phyloP scores from a whole-genome alignment of 2,329 filamentous ascomycete species.

The Magnaporthiopsis rhizophila region DNA sequence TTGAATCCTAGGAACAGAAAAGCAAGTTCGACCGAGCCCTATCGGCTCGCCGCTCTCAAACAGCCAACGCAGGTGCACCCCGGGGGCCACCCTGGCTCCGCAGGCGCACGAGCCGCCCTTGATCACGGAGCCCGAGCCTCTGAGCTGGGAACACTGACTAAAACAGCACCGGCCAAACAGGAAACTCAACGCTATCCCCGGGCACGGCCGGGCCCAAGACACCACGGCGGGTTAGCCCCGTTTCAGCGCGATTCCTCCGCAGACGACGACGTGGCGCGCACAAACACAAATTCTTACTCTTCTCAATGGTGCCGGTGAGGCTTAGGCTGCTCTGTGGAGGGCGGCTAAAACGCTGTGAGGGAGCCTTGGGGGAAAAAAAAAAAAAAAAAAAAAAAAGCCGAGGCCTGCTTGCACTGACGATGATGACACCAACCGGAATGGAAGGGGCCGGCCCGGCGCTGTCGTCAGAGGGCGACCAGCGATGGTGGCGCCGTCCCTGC shows the following conservation, averaged over 20 bases:
- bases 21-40: neutral
- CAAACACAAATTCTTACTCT: neutral
- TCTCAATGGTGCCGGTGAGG: neutral
- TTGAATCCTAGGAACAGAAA: neutral
- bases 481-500: neutral
- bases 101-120: neutral
- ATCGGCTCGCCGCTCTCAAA: neutral
- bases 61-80: neutral
- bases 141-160: neutral
- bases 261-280: too few species aligned
- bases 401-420: neutral
- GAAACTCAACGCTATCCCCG: neutral
- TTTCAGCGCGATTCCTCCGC: neutral
- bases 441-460: neutral
- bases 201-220: neutral
- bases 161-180: neutral
- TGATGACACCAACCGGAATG: neutral
- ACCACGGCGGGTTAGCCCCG: neutral
- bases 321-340: too few species aligned
- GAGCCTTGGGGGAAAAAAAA: neutral
- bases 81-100: too few species aligned
- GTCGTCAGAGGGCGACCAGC: neutral
- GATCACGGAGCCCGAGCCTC: neutral
- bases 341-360: neutral
- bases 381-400: neutral